Evolutionary conservation across 495 filamentous ascomycete species (phyloP), one percentile per base, ranked within the genome.

Genomic region (Lepraria neglecta): DNA sequence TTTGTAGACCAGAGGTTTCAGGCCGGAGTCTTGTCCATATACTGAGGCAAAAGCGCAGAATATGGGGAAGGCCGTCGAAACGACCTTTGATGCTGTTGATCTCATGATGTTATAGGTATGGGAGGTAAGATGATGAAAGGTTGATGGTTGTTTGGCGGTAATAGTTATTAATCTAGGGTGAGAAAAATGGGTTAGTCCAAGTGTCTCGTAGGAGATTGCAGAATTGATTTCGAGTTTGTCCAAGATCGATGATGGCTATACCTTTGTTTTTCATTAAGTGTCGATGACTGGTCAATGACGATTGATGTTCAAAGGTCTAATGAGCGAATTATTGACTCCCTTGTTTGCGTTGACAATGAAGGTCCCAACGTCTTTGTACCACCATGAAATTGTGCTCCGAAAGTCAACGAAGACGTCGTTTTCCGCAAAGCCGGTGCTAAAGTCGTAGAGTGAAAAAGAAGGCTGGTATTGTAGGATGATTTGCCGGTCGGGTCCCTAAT

Each of bases 21-120:
- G 47, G 38, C 60, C 65, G 40, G 73, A 45, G 19, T 71, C 47
- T 40, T 74, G 71, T 17, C 73, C 69, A 50, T 71, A 61, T 43
- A 70, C 52, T n/a, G 69, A 48, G 43, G 70, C 54, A 52, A 72
- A 30, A 35, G 56, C 40, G 30, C 17, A 58, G 40, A 67, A 60
- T 12, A 69, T 30, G 28, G 62, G 51, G 31, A 60, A 38, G 47
- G 58, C 58, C 58, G 55, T 51, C 35, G 21, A 15, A 31, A 27
- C 35, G 42, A 40, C 35, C 17, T n/a, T 50, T 58, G 35, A 42
- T 24, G 53, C 14, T 61, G 6, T 59, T 11, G 53, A 52, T 35
- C 45, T 58, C 65, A 67, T 67, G 46, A 17, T 50, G 51, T 33
- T 31, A 15, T 60, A 43, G 33, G 58, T 44, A 24, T 52, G 24